These are phyloP conservation scores for Moniliophthora roreri DNA, from an alignment of 1,284 basidiomycete genomes.

Conservation along the genomic window DNA sequence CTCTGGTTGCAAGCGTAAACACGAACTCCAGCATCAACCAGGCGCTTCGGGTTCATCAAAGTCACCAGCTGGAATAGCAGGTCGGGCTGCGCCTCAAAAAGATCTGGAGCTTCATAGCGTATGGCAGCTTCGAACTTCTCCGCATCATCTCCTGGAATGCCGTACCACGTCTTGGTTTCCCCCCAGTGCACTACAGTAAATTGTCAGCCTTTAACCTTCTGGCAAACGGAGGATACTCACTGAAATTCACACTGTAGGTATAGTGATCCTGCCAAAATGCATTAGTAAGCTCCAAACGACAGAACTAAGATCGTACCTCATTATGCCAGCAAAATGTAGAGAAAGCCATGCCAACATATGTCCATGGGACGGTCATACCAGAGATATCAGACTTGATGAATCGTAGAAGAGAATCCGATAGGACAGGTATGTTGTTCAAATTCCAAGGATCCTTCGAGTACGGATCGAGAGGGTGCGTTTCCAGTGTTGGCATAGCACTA, in stretches of 20 bases:
- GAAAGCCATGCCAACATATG: constrained; percentile 99
- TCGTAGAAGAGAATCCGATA: constrained; percentile 82
- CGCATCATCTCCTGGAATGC: constrained; percentile 91
- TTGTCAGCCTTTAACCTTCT: constrained; percentile 11
- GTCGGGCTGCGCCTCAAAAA: constrained; percentile 98
- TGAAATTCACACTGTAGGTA: constrained; percentile 95
- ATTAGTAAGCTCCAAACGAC: constrained; percentile 15
- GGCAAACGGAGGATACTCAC: constrained; percentile 48
- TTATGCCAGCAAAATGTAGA: constrained; percentile 99
- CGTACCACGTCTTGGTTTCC: constrained; percentile 99
- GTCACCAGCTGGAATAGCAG: constrained; percentile 97
- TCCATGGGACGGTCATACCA: constrained; percentile 99
- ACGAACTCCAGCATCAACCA: constrained; percentile 88
- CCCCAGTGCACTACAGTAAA: constrained; percentile 89
- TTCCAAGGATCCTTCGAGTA: constrained; percentile 97
- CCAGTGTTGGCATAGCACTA: constrained; percentile 93
- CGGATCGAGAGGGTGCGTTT: constrained; percentile 85
- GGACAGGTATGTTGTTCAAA: constrained; percentile 94
- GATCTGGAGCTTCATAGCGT: constrained; percentile 91
- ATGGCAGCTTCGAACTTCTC: constrained; percentile 97
- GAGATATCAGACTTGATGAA: constrained; percentile 99
- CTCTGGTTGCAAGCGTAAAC: constrained; percentile 96
- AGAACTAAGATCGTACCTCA: constrained; percentile 58
- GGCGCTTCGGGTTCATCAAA: constrained; percentile 92
- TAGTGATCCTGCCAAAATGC: constrained; percentile 79